Conservation (phyloP, 345 rosid genomes). For the Arabidopsis arenosa region DNA sequence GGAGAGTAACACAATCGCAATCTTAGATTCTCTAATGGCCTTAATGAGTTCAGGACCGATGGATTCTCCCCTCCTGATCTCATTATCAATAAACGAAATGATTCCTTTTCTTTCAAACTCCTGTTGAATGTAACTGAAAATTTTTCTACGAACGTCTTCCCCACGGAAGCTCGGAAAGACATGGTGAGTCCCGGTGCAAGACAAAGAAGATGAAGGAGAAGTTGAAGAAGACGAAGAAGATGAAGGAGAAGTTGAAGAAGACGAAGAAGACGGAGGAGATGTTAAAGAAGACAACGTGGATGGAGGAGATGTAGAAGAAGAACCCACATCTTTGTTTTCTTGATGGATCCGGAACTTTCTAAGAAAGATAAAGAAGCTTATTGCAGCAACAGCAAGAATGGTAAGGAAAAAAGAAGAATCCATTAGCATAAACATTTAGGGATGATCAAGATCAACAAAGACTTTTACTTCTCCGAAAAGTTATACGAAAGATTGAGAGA, state of each 20-base stretch:
- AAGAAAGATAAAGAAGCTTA: neutral
- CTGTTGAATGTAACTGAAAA: neutral
- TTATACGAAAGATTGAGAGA: neutral
- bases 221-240: neutral
- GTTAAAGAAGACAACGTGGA: neutral
- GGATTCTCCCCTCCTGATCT: neutral
- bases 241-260: too few relatives aligned
- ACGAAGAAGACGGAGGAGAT: too few relatives aligned
- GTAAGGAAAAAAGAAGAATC: neutral
- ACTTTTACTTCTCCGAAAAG: neutral
- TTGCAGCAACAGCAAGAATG: neutral
- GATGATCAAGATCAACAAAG: neutral
- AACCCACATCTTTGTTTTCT: neutral
- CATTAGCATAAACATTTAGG: neutral
- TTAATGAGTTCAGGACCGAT: neutral
- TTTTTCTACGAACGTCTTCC: neutral
- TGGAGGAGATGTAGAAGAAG: neutral
- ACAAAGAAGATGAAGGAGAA: neutral
- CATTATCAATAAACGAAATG: neutral
- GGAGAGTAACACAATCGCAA: neutral
- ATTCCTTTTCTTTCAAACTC: neutral
- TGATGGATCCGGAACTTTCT: neutral
- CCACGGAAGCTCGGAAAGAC: neutral
- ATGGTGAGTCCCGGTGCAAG: neutral
- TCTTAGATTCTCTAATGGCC: neutral